phyloP scores from a whole-genome alignment of 129 eudicot genomes.

The Saposhnikovia divaricata region DNA sequence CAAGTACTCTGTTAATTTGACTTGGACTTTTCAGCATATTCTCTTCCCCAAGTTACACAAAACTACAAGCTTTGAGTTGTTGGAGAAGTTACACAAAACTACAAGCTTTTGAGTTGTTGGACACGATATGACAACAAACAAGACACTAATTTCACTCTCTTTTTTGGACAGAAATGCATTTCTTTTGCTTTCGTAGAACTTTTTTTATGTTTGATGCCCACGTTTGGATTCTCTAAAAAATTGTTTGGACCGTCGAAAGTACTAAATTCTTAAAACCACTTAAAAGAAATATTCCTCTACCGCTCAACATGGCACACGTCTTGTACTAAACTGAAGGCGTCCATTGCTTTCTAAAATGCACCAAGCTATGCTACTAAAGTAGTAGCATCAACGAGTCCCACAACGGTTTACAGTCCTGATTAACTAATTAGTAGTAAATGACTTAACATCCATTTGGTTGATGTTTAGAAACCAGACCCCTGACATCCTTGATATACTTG shows the following conservation, averaged over 20 bases:
- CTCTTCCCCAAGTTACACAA: neutral
- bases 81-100: neutral
- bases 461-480: neutral
- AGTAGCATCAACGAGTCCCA: too few relatives aligned
- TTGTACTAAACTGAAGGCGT: neutral
- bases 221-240: too few relatives aligned
- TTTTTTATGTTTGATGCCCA: too few relatives aligned
- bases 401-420: too few relatives aligned
- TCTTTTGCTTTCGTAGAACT: too few relatives aligned
- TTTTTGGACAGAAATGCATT: too few relatives aligned
- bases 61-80: neutral
- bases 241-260: neutral
- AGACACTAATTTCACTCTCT: too few relatives aligned
- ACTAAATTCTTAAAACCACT: neutral
- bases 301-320: neutral
- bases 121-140: too few relatives aligned
- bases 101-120: too few relatives aligned
- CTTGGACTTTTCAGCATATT: slow-evolving; percentile 16
- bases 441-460: too few relatives aligned
- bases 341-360: neutral
- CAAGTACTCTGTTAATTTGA: slow-evolving; percentile 3
- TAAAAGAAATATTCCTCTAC: neutral
- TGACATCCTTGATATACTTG: neutral
- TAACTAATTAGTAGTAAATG: too few relatives aligned
- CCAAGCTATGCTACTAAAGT: too few relatives aligned